Evolutionary conservation across 306 rosid species (phyloP).

Genomic region (Cucumis melo): DNA sequence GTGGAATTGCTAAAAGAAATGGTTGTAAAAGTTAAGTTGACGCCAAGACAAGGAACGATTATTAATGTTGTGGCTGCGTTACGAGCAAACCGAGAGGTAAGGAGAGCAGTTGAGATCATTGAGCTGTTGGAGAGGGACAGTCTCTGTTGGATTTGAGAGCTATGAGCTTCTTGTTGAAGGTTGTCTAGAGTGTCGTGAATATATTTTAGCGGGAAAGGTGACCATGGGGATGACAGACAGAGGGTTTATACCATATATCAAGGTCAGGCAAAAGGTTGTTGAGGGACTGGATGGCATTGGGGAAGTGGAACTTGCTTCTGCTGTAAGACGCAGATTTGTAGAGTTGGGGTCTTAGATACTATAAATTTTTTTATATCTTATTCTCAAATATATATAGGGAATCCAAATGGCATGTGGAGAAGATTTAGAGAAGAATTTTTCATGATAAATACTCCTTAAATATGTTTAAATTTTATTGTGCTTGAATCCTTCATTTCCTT

Average conservation of each 20-base stretch:
- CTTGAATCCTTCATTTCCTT: neutral
- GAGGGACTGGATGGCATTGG: conserved; percentile 55
- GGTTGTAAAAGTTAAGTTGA: conserved; percentile 32
- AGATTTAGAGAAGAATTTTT: neutral
- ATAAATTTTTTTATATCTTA: neutral
- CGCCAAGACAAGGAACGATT: conserved; percentile 35
- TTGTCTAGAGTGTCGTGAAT: conserved; percentile 56
- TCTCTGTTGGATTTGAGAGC: conserved; percentile 53
- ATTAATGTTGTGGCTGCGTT: conserved; percentile 30
- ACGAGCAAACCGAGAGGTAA: conserved; percentile 45
- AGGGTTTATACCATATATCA: conserved; percentile 49
- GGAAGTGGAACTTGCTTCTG: conserved; percentile 63
- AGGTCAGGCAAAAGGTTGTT: conserved; percentile 59
- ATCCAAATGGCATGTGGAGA: neutral
- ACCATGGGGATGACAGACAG: conserved; percentile 42
- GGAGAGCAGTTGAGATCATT: conserved; percentile 54
- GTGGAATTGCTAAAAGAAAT: conserved; percentile 30
- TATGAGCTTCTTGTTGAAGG: conserved; percentile 61
- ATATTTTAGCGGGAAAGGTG: conserved; percentile 66
- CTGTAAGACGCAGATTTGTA: conserved; percentile 56
- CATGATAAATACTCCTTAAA: neutral
- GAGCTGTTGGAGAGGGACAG: conserved; percentile 47
- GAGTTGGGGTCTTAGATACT: conserved; percentile 31
- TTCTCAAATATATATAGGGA: neutral
- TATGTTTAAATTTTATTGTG: neutral